A percentile compares a stretch with the other conserved stretches of the same genome.
phyloP scores from a whole-genome alignment of 192 early-diverging fungal species.

The Entomortierella parvispora region DNA sequence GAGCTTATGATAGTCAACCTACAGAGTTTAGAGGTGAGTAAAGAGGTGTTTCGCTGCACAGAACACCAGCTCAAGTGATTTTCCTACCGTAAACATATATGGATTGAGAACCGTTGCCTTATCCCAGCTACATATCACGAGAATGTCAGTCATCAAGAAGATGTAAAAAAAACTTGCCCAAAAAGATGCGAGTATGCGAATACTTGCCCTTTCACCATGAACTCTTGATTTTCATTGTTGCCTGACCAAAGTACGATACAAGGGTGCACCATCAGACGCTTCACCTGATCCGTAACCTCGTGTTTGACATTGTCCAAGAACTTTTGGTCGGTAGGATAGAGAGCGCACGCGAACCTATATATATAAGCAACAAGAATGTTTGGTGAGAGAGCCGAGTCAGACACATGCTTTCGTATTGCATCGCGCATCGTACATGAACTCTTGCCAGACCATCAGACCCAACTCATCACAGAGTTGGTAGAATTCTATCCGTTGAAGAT shows the following conservation, averaged over 20 bases:
- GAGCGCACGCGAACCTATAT: constrained; percentile 62
- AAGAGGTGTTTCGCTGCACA: too few relatives aligned
- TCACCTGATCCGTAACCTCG: constrained; percentile 55
- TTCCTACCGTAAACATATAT: not conserved
- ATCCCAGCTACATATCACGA: too few relatives aligned
- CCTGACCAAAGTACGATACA: constrained; percentile 63
- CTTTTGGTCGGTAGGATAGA: constrained; percentile 55
- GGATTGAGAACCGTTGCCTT: not conserved
- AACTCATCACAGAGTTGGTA: constrained; percentile 63
- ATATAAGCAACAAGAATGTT: not conserved
- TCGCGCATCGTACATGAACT: constrained; percentile 57
- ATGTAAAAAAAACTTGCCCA: not conserved
- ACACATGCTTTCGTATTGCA: too few relatives aligned
- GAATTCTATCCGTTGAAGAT: constrained; percentile 29
- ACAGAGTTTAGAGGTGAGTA: too few relatives aligned
- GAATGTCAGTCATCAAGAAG: not conserved
- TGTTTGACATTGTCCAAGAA: constrained; percentile 56
- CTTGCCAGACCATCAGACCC: constrained; percentile 70
- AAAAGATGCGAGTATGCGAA: too few relatives aligned
- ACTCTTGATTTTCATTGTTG: constrained; percentile 70
- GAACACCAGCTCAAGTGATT: too few relatives aligned
- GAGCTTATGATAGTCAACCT: constrained; percentile 42
- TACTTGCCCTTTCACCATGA: constrained; percentile 53
- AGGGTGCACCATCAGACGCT: constrained; percentile 58
- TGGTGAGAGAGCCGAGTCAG: not conserved